phyloP scores from a whole-genome alignment of 495 filamentous ascomycete species.

The Lepidopterella palustris region DNA sequence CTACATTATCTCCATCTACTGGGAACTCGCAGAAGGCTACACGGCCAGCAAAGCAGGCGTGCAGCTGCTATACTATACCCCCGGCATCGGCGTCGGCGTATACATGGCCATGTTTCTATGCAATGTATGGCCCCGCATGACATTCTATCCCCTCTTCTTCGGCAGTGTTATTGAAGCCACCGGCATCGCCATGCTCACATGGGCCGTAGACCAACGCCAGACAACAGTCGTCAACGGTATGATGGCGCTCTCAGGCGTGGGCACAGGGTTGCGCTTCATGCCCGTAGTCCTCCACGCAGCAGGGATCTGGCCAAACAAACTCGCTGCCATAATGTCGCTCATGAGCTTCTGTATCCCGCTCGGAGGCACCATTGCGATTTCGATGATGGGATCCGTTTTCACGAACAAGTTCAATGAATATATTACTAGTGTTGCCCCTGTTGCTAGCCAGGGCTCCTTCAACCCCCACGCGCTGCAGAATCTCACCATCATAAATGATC shows the following conservation, averaged over 20 bases:
- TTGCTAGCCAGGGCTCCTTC: slow-evolving; percentile 9
- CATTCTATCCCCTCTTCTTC: slow-evolving; percentile 45
- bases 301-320: slow-evolving; percentile 47
- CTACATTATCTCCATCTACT: slow-evolving; percentile 58
- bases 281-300: slow-evolving; percentile 46
- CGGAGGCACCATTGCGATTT: slow-evolving; percentile 52
- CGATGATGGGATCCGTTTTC: slow-evolving; percentile 56
- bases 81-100: slow-evolving; percentile 45
- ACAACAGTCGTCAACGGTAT: slow-evolving; percentile 48
- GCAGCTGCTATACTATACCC: slow-evolving; percentile 46
- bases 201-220: slow-evolving; percentile 40
- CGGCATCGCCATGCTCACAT: slow-evolving; percentile 44
- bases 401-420: slow-evolving; percentile 44
- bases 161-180: slow-evolving; percentile 45
- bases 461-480: slow-evolving; percentile 22
- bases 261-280: slow-evolving; percentile 49
- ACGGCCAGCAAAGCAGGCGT: slow-evolving; percentile 44
- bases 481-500: slow-evolving; percentile 11
- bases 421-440: slow-evolving; percentile 16
- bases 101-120: slow-evolving; percentile 49
- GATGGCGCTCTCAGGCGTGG: slow-evolving; percentile 52
- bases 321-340: slow-evolving; percentile 47
- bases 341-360: slow-evolving; percentile 48
- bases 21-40: slow-evolving; percentile 47
- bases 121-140: slow-evolving; percentile 52